Conservation (phyloP, 306 rosid species). For the Vicia faba region DNA sequence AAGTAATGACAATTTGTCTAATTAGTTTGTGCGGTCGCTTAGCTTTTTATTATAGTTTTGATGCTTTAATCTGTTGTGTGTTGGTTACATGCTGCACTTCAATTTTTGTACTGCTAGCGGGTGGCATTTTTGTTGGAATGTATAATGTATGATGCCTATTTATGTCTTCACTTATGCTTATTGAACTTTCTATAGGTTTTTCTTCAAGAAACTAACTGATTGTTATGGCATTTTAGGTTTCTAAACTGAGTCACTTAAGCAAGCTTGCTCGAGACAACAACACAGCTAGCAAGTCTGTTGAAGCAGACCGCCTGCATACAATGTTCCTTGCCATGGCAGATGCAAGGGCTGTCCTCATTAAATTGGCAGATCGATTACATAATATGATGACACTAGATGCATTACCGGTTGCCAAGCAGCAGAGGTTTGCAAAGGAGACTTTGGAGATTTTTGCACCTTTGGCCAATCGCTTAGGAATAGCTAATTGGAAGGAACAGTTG, state of each 20-base stretch:
- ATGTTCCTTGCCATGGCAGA: constrained; percentile 99
- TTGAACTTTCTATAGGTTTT: neutral
- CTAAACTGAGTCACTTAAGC: constrained; percentile 90
- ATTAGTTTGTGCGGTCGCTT: neutral
- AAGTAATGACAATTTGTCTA: constrained; percentile 5
- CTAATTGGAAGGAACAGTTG: constrained; percentile 87
- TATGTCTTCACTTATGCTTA: neutral
- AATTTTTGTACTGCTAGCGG: neutral
- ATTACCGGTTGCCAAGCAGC: constrained; percentile 67
- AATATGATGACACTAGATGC: constrained; percentile 94
- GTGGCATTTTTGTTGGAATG: constrained; percentile 9
- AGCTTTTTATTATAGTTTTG: neutral
- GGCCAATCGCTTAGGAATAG: constrained; percentile 93
- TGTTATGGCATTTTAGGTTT: constrained; percentile 60
- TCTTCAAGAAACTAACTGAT: constrained; percentile 35
- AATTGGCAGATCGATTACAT: constrained; percentile 92
- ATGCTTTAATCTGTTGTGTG: neutral
- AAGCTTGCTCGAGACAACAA: constrained; percentile 93
- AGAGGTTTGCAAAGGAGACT: constrained; percentile 95
- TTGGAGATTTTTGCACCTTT: constrained; percentile 95
- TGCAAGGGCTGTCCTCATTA: constrained; percentile 94
- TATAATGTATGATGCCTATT: neutral
- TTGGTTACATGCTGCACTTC: constrained; percentile 1
- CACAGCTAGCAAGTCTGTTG: constrained; percentile 76
- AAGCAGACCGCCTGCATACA: constrained; percentile 95